Percentiles rank a stretch among this genome's conserved stretches.
Evolutionary conservation across 306 rosid species (phyloP).

Genomic region (Mimosa bimucronata): DNA sequence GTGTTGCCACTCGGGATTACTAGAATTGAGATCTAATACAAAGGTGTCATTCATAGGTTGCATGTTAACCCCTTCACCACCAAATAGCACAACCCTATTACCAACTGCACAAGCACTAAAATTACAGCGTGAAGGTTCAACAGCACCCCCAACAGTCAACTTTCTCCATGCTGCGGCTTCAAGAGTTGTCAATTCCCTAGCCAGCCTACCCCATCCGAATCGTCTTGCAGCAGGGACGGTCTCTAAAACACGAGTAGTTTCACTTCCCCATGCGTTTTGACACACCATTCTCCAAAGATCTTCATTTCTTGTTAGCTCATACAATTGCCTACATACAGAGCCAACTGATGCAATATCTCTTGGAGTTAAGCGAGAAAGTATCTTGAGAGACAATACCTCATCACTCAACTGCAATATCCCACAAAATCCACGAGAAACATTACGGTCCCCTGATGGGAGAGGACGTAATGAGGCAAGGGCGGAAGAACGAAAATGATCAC

Average conservation of each 20-base stretch:
- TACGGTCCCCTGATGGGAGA: conserved; percentile 62
- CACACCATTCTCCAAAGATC: conserved; percentile 91
- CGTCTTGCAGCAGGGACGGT: conserved; percentile 88
- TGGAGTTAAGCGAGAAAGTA: conserved; percentile 77
- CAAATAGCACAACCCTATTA: conserved; percentile 85
- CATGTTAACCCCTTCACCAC: conserved; percentile 97
- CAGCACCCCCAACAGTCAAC: conserved; percentile 79
- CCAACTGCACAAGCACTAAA: conserved; percentile 95
- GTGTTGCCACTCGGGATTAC: conserved; percentile 96
- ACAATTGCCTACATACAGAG: conserved; percentile 65
- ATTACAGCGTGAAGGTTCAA: conserved; percentile 94
- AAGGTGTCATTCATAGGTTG: conserved; percentile 99
- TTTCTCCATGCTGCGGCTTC: conserved; percentile 92
- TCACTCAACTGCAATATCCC: conserved; percentile 83
- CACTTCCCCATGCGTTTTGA: conserved; percentile 95
- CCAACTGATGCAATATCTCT: conserved; percentile 89
- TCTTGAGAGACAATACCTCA: conserved; percentile 81
- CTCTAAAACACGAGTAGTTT: conserved; percentile 79
- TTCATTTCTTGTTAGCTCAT: conserved; percentile 73
- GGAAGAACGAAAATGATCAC: conserved; percentile 61
- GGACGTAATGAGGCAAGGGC: conserved; percentile 59
- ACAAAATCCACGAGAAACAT: conserved; percentile 76
- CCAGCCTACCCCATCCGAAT: conserved; percentile 86
- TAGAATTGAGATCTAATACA: conserved; percentile 84
- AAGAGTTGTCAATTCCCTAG: conserved; percentile 87